Evolutionary conservation across 768 basidiomycete genomes (phyloP).

Genomic region (Rhodotorula toruloides): DNA sequence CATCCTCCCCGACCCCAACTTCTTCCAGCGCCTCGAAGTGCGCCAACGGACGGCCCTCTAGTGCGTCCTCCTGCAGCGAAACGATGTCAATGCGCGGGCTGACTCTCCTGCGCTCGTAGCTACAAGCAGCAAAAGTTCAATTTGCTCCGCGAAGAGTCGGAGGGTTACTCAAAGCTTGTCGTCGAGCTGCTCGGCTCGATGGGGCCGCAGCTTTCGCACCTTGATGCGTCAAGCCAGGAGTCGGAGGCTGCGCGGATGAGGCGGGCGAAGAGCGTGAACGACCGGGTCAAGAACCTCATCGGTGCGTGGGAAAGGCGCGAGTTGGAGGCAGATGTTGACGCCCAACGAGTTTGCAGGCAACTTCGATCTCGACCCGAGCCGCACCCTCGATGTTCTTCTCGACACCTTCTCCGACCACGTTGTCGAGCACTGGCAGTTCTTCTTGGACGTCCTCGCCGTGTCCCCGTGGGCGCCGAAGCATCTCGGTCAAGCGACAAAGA

Average conservation of each 20-base stretch:
- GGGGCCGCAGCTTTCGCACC: constrained; percentile 65
- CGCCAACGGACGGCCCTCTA: constrained; percentile 34
- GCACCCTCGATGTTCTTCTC: constrained; percentile 85
- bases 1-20: not conserved
- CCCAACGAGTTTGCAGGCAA: constrained; percentile 52
- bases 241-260: constrained; percentile 55
- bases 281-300: constrained; percentile 77
- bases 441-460: constrained; percentile 73
- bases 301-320: constrained; percentile 43
- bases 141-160: constrained; percentile 90
- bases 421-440: constrained; percentile 77
- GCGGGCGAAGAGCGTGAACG: constrained; percentile 66
- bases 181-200: constrained; percentile 73
- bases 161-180: constrained; percentile 90
- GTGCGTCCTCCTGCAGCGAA: constrained; percentile 7
- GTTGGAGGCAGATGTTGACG: too few relatives aligned
- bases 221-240: constrained; percentile 48
- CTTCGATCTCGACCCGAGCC: constrained; percentile 92
- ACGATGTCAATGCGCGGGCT: not conserved
- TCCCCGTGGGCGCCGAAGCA: constrained; percentile 68
- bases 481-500: constrained; percentile 26
- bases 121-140: constrained; percentile 99
- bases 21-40: constrained; percentile 24
- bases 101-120: constrained; percentile 48
- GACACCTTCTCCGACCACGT: constrained; percentile 82